Evolutionary conservation across 495 filamentous ascomycete genomes (phyloP), one percentile per base, ranked within the genome.

Genomic region (Mycothermus thermophilus): DNA sequence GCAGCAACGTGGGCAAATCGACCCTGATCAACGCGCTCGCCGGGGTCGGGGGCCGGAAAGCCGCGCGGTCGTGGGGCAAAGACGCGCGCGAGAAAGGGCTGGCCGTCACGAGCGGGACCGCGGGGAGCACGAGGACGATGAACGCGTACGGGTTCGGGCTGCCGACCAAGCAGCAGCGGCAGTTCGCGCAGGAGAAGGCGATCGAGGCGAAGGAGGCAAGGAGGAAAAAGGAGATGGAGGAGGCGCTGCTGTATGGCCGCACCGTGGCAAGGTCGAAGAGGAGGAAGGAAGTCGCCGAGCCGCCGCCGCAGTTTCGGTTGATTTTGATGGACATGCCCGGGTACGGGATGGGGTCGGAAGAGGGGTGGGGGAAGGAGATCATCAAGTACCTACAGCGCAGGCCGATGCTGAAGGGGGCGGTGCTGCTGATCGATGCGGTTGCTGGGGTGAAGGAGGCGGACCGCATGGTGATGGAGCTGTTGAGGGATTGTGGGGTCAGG

Each of bases 1-100:
- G 85, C 27, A 86, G 79, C 21, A 95, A 97, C 54, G 87, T 92
- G 17, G 90, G 87, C 24, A 97, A 97, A 54, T 86, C 80, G 20
- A 80, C 75, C 6, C 64, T 96, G 16, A 61, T 96, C 39, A 97
- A 97, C 52, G 79, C 80, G 1, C 61, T 96, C 5, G 70, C 88
- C 40, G 69, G 71, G 14, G 59, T 68, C 11, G 43, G 44, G 1
- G 47, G 38, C 12, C 24, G 32, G 14, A 17, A 17, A 0, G 55
- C 53, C 6, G 43, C 55, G 7, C 30, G 30, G 8, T 29, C 31
- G 0, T 50, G 55, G 35, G 47, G 50, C 3, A 25, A 41, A 2
- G 43, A 42, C 6, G 52, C 50, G 5, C 34, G 46, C 0, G 29
- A 32, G 1, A 27, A 21, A 3, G 40, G 39, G 0, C 46, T 75